Conservation (phyloP, 768 basidiomycete genomes). For the Cubamyces lactineus region DNA sequence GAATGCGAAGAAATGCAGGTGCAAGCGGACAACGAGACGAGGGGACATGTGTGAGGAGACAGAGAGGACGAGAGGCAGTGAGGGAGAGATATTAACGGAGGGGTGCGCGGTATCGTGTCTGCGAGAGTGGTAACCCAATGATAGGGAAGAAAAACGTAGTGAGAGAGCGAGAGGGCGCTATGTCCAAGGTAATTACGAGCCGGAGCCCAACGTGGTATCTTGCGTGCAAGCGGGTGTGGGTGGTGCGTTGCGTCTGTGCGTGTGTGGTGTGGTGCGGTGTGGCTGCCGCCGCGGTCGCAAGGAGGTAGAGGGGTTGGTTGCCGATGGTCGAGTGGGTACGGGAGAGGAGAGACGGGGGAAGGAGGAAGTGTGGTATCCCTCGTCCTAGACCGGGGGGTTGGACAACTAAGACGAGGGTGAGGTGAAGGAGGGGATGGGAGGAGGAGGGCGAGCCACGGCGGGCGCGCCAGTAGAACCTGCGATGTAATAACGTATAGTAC, state of each 20-base stretch:
- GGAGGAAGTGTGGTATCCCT: too few relatives aligned
- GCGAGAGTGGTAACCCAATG: too few relatives aligned
- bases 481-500: slow-evolving; percentile 7
- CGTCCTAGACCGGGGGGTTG: too few relatives aligned
- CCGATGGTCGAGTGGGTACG: neutral
- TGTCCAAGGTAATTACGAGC: slow-evolving; percentile 9
- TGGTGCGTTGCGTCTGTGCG: neutral
- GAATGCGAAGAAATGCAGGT: neutral
- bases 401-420: too few relatives aligned
- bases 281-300: neutral
- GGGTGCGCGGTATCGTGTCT: too few relatives aligned
- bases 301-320: neutral
- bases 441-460: neutral
- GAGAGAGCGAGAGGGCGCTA: neutral
- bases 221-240: neutral
- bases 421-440: too few relatives aligned
- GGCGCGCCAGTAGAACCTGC: slow-evolving; percentile 7
- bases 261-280: neutral
- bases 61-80: too few relatives aligned
- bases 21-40: neutral
- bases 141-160: neutral
- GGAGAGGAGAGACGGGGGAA: neutral
- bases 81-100: neutral
- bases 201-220: slow-evolving; percentile 4
- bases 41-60: neutral